A percentile compares a stretch with the other conserved stretches of the same genome.
Conservation (phyloP, 75 land plant genomes). For the Cunninghamia lanceolata region DNA sequence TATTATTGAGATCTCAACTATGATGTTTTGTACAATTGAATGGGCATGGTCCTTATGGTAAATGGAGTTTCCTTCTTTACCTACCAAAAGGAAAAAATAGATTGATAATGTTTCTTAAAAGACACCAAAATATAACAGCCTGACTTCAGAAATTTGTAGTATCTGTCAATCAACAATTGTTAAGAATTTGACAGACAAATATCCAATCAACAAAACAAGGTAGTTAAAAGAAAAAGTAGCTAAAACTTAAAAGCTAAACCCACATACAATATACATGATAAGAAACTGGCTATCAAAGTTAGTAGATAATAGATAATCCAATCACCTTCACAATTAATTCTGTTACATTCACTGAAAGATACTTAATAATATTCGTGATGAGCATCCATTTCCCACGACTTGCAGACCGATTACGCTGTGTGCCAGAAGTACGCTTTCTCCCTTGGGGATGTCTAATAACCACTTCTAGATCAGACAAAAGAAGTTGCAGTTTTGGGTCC, state of each 20-base stretch:
- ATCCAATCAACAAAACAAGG: neutral
- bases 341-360: slow-evolving; percentile 72
- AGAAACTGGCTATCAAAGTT: slow-evolving; percentile 4
- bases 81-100: neutral
- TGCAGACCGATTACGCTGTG: slow-evolving; percentile 38
- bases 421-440: slow-evolving; percentile 29
- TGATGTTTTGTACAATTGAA: neutral
- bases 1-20: neutral
- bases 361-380: slow-evolving; percentile 76
- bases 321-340: slow-evolving; percentile 79
- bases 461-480: slow-evolving; percentile 82
- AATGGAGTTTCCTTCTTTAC: neutral
- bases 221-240: neutral
- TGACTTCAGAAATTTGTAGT: neutral
- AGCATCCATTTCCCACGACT: slow-evolving; percentile 92
- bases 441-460: slow-evolving; percentile 44
- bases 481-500: slow-evolving; percentile 79
- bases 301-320: neutral
- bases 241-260: neutral
- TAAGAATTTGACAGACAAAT: neutral
- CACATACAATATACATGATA: neutral
- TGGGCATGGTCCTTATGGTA: neutral
- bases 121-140: neutral
- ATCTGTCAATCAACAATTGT: neutral
- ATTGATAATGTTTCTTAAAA: neutral